Base-by-base conservation (phyloP, 2,329 filamentous ascomycete species). In the Stachybotrys chartarum region DNA sequence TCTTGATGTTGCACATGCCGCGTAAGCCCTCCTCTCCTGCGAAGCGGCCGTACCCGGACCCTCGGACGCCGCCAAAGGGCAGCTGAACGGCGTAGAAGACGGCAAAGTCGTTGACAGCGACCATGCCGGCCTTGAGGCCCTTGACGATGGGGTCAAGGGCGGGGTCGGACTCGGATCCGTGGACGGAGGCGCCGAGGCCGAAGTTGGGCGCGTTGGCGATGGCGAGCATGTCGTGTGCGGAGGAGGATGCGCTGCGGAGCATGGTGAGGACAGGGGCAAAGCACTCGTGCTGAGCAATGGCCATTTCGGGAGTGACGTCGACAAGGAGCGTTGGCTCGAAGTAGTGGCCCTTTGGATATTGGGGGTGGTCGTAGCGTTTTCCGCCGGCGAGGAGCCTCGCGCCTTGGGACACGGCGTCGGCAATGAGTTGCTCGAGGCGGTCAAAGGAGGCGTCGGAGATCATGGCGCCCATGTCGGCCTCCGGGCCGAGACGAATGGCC, bases 21-120 rank as follows among this genome's bases (percentile, higher is more conserved):
- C 90, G 80, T 24, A 99, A 73, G 0, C 94, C 94, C 69, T 99
- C 94, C 61, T 89, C 86, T 30, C 91, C 94, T 0, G 91, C 93
- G 72, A 99, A 99, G 3, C 93, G 81, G 1, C 94, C 94, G 69
- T 97, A 97, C 0, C 90, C 94, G 30, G 89, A 95, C 1, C 91
- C 93, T 56, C 83, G 85, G n/a, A 90, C 85, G 54, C 92, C 94
- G 44, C 94, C 94, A 71, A 99, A 99, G 0, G 94, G 94, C 45
- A 99, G 75, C 72, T 96, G 91, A 7, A 96, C 92, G 53, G 93
- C 91, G 68, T 99, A 99, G 71, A 86, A 97, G 31, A 85, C 87
- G 18, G 87, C 94, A 66, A 99, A 99, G 74, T 99, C 94, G 69
- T 99, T 99, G 62, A 99, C 83, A 30, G 91, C 85, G 0, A 97